Evolutionary conservation across 768 basidiomycete species (phyloP).

Genomic region (Scleroderma bovista): DNA sequence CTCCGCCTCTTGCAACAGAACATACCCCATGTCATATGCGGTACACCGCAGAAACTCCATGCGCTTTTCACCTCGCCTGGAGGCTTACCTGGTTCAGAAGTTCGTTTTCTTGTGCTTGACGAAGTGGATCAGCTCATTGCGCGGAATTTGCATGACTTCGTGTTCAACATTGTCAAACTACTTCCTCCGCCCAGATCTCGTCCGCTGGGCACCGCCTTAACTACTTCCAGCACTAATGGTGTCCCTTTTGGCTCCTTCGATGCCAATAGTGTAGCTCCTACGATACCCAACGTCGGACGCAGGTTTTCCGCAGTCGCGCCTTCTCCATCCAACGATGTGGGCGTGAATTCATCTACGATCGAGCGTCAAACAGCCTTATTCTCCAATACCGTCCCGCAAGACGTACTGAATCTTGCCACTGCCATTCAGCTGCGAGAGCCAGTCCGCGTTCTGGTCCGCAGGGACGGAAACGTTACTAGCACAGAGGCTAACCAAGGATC

Average conservation of each 20-base stretch:
- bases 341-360: slow-evolving; percentile 33
- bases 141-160: slow-evolving; percentile 91
- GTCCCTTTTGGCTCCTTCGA: slow-evolving; percentile 45
- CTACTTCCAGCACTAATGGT: slow-evolving; percentile 28
- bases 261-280: slow-evolving; percentile 29
- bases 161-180: slow-evolving; percentile 88
- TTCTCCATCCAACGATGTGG: slow-evolving; percentile 39
- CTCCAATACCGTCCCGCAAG: slow-evolving; percentile 96
- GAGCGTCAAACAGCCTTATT: slow-evolving; percentile 94
- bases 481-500: slow-evolving; percentile 67
- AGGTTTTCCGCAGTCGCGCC: slow-evolving; percentile 54
- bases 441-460: slow-evolving; percentile 93
- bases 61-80: slow-evolving; percentile 81
- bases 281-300: slow-evolving; percentile 39
- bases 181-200: slow-evolving; percentile 84
- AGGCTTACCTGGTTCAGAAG: slow-evolving; percentile 75
- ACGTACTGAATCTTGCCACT: slow-evolving; percentile 92
- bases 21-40: slow-evolving; percentile 92
- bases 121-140: slow-evolving; percentile 99
- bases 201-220: slow-evolving; percentile 35
- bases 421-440: slow-evolving; percentile 93
- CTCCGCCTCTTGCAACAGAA: slow-evolving; percentile 82
- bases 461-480: slow-evolving; percentile 77
- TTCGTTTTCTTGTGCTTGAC: slow-evolving; percentile 91
- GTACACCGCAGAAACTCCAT: slow-evolving; percentile 94